Base-by-base conservation (phyloP, 2,329 filamentous ascomycete species). In the Acarospora socialis region DNA sequence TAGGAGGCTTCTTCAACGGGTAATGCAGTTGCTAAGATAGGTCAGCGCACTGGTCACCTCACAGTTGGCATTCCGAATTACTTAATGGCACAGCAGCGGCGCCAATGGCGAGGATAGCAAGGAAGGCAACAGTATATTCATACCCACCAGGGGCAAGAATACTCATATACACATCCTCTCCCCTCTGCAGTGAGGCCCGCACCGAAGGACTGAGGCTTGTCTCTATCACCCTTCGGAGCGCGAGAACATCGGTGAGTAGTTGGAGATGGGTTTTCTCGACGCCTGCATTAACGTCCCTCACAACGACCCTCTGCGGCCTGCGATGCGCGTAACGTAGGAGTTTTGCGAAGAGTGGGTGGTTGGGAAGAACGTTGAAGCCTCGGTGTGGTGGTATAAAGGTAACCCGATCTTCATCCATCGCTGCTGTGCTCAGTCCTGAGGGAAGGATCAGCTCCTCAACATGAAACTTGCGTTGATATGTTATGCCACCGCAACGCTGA, bases 71-170 rank as follows among this genome's bases (percentile, higher is more conserved):
- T n/a, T n/a, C n/a, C n/a, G n/a, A n/a, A n/a, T n/a, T n/a, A n/a
- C n/a, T n/a, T 8, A 61, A 46, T 13, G 57, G 57, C 13, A 61
- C 57, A 19, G 49, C 53, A 12, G 60, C 50, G n/a, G 55, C 57
- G 10, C 57, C 57, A 4, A 55, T 53, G 7, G 56, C 56, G 57
- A 57, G 60, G 32, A 58, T 41, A 5, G 57, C 57, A 56, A 56
- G 60, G 44, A 57, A 55, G 16, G 48, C 53, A 7, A 50, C 54
- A 5, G 56, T 54, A 41, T 59, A 58, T 32, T 59, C 56, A 34
- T 59, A 59, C 23, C 56, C 55, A 38, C 55, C 54, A 1, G 55
- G 55, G 7, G 48, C 44, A 9, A 59, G 45, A 36, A 56, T n/a
- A n/a, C n/a, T n/a, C n/a, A n/a, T n/a, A 58, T 4, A 55, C 51